These are phyloP conservation scores for Exophiala sideris DNA, from an alignment of 2,329 filamentous ascomycete species.

Conservation along the genomic window DNA sequence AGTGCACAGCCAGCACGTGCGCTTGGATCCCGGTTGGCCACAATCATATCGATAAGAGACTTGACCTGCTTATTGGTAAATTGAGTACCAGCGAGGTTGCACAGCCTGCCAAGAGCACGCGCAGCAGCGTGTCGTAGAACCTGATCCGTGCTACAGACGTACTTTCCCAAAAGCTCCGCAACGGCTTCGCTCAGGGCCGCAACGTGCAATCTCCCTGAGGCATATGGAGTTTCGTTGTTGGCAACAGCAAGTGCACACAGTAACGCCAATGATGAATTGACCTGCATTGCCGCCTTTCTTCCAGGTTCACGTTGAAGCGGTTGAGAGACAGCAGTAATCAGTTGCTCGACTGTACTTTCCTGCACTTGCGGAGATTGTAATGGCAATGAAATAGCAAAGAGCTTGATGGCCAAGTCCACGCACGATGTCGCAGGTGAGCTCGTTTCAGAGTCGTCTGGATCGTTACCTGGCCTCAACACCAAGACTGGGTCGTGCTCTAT, in stretches of 20 bases:
- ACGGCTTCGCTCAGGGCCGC: slow-evolving; percentile 71
- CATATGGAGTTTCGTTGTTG: slow-evolving; percentile 71
- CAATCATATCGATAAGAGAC: slow-evolving; percentile 87
- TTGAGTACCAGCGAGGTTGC: slow-evolving; percentile 76
- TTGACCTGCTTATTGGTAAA: slow-evolving; percentile 91
- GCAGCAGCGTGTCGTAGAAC: slow-evolving; percentile 83
- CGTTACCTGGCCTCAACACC: slow-evolving; percentile 15
- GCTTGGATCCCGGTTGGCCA: slow-evolving; percentile 87
- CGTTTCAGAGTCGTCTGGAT: slow-evolving; percentile 12
- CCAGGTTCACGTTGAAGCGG: slow-evolving; percentile 80
- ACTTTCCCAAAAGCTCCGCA: slow-evolving; percentile 49
- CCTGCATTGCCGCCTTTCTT: slow-evolving; percentile 81
- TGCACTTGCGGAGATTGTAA: slow-evolving; percentile 88
- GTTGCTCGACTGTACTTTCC: slow-evolving; percentile 91
- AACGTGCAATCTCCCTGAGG: slow-evolving; percentile 69
- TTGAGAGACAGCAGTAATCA: slow-evolving; percentile 74
- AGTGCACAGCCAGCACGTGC: slow-evolving; percentile 92
- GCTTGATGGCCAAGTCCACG: slow-evolving; percentile 86
- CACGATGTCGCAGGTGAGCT: slow-evolving; percentile 81
- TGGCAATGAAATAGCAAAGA: slow-evolving; percentile 89
- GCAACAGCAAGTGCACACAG: slow-evolving; percentile 78
- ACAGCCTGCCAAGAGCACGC: slow-evolving; percentile 79
- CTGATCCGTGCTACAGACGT: slow-evolving; percentile 78
- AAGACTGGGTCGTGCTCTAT: slow-evolving; percentile 62
- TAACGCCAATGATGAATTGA: slow-evolving; percentile 83